phyloP scores from a whole-genome alignment of 1,139 yeast species.

The Sugiyamaella sp. region DNA sequence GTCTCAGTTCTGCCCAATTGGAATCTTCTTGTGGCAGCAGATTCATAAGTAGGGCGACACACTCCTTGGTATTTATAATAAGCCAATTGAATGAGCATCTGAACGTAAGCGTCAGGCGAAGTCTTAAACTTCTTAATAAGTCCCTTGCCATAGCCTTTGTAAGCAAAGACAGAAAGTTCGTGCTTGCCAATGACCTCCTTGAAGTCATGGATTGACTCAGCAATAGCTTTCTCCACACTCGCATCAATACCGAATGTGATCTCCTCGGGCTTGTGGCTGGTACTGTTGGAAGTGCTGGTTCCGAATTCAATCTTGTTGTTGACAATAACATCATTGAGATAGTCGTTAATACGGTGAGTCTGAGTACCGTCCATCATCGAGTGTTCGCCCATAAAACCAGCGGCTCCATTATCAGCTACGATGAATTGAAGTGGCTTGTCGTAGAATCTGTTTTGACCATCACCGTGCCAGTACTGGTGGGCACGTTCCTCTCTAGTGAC shows the following conservation, averaged over 20 bases:
- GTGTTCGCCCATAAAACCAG: constrained; percentile 96
- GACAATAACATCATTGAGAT: constrained; percentile 59
- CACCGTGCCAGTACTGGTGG: constrained; percentile 90
- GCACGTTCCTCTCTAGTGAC: constrained; percentile 84
- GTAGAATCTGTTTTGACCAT: constrained; percentile 85
- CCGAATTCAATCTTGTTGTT: constrained; percentile 50
- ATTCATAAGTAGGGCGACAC: constrained; percentile 90
- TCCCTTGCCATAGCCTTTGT: constrained; percentile 55
- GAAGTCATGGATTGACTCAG: constrained; percentile 59
- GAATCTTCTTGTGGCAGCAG: constrained; percentile 90
- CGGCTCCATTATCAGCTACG: constrained; percentile 78
- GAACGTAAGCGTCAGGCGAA: constrained; percentile 80
- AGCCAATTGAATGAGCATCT: constrained; percentile 78
- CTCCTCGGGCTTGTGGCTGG: constrained; percentile 44
- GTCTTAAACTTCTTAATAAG: constrained; percentile 73
- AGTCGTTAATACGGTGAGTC: constrained; percentile 85
- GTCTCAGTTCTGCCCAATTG: constrained; percentile 96
- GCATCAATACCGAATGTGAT: constrained; percentile 51
- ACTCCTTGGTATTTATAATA: constrained; percentile 82
- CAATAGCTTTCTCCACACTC: constrained; percentile 55
- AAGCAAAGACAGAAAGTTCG: constrained; percentile 48
- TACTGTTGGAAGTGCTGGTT: constrained; percentile 36
- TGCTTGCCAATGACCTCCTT: constrained; percentile 48
- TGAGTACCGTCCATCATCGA: constrained; percentile 99
- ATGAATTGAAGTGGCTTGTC: constrained; percentile 92